Conservation (phyloP, 148 eudicot genomes). For the Fallopia convolvulus region DNA sequence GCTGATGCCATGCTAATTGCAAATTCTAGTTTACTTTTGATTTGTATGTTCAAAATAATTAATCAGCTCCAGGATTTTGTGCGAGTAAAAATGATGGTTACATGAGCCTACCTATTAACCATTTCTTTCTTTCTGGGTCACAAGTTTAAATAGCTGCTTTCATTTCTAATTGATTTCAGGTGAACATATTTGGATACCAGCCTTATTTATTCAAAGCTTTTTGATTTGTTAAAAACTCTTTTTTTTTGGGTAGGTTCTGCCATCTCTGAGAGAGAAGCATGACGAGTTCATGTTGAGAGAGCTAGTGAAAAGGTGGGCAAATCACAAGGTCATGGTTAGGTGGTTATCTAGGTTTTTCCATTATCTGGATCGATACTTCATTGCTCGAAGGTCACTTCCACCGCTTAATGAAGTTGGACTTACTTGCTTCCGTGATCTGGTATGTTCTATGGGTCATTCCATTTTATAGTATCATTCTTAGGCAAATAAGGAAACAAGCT, state of each 20-base stretch:
- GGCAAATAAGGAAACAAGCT: background rate
- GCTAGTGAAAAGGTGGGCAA: constrained; percentile 31
- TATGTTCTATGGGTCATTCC: constrained; percentile 8
- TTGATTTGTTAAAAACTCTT: background rate
- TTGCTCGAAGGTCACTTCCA: constrained; percentile 24
- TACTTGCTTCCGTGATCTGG: constrained; percentile 33
- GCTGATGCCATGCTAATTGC: no score
- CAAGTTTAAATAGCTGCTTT: no score
- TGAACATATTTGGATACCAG: background rate
- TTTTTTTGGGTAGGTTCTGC: constrained; percentile 25
- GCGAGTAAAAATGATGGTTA: no score
- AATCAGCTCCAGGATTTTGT: no score
- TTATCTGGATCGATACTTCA: constrained; percentile 31
- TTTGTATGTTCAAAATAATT: no score
- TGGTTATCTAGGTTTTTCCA: constrained; percentile 33
- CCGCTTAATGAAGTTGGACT: constrained; percentile 24
- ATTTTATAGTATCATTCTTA: background rate
- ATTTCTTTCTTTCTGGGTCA: no score
- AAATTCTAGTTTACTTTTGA: no score
- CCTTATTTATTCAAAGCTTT: background rate
- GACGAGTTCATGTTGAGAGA: constrained; percentile 36
- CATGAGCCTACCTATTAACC: no score
- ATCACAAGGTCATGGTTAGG: constrained; percentile 36
- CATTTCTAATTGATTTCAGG: no score
- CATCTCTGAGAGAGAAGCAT: constrained; percentile 31